Base-by-base conservation (phyloP, 1,284 basidiomycete genomes). In the Inonotus hispidus region DNA sequence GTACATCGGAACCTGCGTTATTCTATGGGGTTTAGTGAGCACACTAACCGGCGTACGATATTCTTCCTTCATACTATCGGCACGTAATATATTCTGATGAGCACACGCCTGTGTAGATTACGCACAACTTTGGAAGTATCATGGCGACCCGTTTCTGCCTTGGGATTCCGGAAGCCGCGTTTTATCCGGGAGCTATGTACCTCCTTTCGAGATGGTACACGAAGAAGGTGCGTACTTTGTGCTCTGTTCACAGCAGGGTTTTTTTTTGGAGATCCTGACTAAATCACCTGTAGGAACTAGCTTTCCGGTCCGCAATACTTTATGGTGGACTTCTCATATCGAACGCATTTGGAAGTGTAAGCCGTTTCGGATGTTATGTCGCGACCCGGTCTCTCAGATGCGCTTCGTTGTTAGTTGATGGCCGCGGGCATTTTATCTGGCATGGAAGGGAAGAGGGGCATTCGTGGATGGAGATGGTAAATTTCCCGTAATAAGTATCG, bases 321-420 rank as follows among this genome's bases (percentile, higher is more conserved):
- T 90, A 85, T 70, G 78, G 78, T 6, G 88, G 88, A 16, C 68
- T 84, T 2, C 73, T 91, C n/a, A 77, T 90, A 54, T 87, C 86
- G 0, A 91, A 90, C 72, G 89, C 90, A 1, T 90, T 92, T 69
- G 88, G 88, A 45, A 76, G 80, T 58, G 84, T 87, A 59, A 70
- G 83, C 66, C 23, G 35, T 49, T n/a, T n/a, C 16, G 41, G 16
- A n/a, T n/a, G 16, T 14, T n/a, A n/a, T 7, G 16, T n/a, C 16
- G 19, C 7, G 19, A 21, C 7, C 16, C 8, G 1, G 11, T 60
- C 6, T 13, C 5, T 2, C 66, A 8, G 50, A 69, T 38, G 32
- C 14, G 16, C 54, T 64, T 21, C 49, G 41, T n/a, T 39, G 10
- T 3, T 39, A 87, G 82, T 71, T 87, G 29, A 82, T 86, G 70